Evolutionary conservation across 2,329 filamentous ascomycete genomes (phyloP).

Genomic region (Penicillium sp.): DNA sequence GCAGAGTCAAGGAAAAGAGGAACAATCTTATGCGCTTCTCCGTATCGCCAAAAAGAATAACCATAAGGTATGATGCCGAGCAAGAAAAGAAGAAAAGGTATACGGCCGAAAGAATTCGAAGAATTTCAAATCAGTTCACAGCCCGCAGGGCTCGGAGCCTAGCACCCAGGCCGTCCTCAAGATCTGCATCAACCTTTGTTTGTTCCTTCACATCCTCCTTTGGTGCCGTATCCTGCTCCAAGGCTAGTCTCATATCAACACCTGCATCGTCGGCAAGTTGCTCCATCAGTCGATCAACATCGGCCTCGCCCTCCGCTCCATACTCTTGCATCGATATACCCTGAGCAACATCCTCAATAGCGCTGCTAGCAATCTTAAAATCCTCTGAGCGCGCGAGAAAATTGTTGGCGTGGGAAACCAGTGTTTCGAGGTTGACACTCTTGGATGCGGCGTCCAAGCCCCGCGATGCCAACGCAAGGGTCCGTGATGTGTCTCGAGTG

Average conservation of each 20-base stretch:
- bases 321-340: slow-evolving; percentile 51
- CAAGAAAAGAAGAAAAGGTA: not conserved
- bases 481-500: slow-evolving; percentile 52
- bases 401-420: slow-evolving; percentile 49
- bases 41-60: slow-evolving; percentile 6
- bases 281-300: slow-evolving; percentile 51
- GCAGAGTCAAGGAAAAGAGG: not conserved
- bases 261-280: slow-evolving; percentile 51
- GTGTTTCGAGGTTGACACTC: slow-evolving; percentile 51
- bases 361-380: slow-evolving; percentile 49
- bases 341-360: slow-evolving; percentile 48
- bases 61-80: not conserved
- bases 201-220: slow-evolving; percentile 48
- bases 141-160: slow-evolving; percentile 47
- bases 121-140: slow-evolving; percentile 31
- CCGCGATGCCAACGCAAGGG: slow-evolving; percentile 50
- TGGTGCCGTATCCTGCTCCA: slow-evolving; percentile 46
- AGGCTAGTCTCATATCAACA: slow-evolving; percentile 46
- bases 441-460: slow-evolving; percentile 51
- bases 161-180: slow-evolving; percentile 49
- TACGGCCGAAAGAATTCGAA: not conserved
- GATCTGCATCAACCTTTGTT: slow-evolving; percentile 42
- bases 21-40: slow-evolving; percentile 2
- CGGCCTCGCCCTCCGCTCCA: slow-evolving; percentile 48
- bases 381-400: slow-evolving; percentile 48